A percentile compares a stretch with the other conserved stretches of the same genome.
Evolutionary conservation across 2,329 filamentous ascomycete genomes (phyloP).

Genomic region (Penicillium oxalicum): DNA sequence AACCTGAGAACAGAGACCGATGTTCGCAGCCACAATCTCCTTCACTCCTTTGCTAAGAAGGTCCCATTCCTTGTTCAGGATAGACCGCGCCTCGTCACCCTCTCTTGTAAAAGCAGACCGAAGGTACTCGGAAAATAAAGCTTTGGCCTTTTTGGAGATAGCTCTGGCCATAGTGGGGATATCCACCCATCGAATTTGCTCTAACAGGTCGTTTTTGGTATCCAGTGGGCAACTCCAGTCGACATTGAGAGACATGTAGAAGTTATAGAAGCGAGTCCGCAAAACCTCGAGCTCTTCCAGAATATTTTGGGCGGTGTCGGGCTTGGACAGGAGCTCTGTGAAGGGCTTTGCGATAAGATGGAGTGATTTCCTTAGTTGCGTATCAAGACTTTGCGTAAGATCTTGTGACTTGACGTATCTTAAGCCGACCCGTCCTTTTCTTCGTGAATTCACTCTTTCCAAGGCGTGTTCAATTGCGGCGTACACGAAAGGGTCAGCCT

Average conservation of each 20-base stretch:
- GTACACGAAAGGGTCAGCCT: neutral
- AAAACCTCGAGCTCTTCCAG: neutral
- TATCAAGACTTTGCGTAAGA: neutral
- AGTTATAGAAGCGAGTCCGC: neutral
- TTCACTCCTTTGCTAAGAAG: constrained; percentile 1
- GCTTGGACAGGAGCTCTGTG: neutral
- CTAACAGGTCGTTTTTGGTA: neutral
- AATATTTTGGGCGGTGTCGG: constrained; percentile 2
- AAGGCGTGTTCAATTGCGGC: neutral
- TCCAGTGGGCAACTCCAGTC: neutral
- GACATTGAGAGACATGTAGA: constrained; percentile 1
- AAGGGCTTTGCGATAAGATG: constrained; percentile 1
- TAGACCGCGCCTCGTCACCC: neutral
- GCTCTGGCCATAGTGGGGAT: neutral
- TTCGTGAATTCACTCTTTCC: neutral
- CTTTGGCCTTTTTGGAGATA: constrained; percentile 1
- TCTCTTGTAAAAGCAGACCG: neutral
- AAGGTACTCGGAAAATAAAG: constrained; percentile 1
- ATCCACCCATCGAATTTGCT: constrained; percentile 1
- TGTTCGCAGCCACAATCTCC: constrained; percentile 1
- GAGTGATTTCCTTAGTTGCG: neutral
- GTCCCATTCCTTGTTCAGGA: constrained; percentile 1
- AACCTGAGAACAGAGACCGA: neutral
- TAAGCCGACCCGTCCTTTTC: neutral
- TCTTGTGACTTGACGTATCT: neutral